These are phyloP conservation scores for Yamadazyma scolyti DNA, from an alignment of 805 yeast species.

Conservation along the genomic window DNA sequence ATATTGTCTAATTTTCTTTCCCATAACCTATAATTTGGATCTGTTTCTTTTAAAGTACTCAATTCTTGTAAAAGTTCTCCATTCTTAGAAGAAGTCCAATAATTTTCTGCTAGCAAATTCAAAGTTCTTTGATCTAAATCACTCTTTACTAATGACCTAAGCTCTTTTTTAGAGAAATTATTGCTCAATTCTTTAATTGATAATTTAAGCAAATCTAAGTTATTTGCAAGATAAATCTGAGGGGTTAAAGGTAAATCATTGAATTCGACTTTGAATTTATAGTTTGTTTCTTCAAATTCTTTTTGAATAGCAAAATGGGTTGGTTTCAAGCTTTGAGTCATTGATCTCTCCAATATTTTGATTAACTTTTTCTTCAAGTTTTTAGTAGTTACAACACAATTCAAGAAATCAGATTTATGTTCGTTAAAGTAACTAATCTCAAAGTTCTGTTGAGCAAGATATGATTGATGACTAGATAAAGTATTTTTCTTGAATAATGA, in stretches of 20 bases:
- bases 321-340: constrained; percentile 86
- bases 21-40: constrained; percentile 71
- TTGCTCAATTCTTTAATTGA: constrained; percentile 84
- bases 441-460: constrained; percentile 62
- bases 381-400: constrained; percentile 74
- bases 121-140: constrained; percentile 87
- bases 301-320: constrained; percentile 81
- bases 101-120: constrained; percentile 82
- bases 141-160: constrained; percentile 71
- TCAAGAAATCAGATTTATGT: constrained; percentile 54
- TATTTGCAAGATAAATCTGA: constrained; percentile 88
- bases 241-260: constrained; percentile 94
- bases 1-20: constrained; percentile 80
- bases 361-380: constrained; percentile 75
- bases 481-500: constrained; percentile 46
- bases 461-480: constrained; percentile 55
- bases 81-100: constrained; percentile 64
- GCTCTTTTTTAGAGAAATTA: constrained; percentile 76
- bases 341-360: constrained; percentile 81
- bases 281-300: constrained; percentile 90
- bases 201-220: constrained; percentile 80
- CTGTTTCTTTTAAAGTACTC: constrained; percentile 42
- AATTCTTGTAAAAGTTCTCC: constrained; percentile 57
- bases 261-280: constrained; percentile 92
- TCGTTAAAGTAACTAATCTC: constrained; percentile 56